A percentile compares a stretch with the other conserved stretches of the same genome.
Conservation (phyloP, 2,329 filamentous ascomycete species). For the Sclerotinia trifoliorum region DNA sequence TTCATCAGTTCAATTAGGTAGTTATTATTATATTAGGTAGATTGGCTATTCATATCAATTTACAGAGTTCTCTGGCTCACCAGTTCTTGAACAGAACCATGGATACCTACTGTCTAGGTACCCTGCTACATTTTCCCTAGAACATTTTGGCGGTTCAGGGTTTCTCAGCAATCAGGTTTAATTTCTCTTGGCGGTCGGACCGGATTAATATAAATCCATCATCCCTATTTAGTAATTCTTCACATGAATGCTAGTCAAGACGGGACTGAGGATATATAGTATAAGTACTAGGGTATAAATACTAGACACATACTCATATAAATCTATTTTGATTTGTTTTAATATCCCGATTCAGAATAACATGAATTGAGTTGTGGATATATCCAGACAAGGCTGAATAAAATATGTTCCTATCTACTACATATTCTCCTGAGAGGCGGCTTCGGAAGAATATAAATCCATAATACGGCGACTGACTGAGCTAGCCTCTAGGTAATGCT, state of each 20-base stretch:
- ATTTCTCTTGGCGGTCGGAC: neutral
- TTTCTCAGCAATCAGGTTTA: neutral
- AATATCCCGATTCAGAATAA: no score
- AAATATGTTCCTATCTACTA: no score
- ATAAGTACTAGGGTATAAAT: no score
- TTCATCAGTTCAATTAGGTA: conserved; percentile 6
- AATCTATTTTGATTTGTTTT: no score
- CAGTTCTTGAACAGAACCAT: neutral
- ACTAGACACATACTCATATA: no score
- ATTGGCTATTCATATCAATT: neutral
- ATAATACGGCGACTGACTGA: neutral
- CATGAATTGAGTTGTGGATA: neutral
- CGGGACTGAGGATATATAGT: no score
- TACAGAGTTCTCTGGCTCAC: neutral
- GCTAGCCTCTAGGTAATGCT: no score
- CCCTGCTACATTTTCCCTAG: no score
- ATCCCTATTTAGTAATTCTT: neutral
- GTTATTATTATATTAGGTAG: neutral
- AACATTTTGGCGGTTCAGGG: no score
- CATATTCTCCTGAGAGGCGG: neutral
- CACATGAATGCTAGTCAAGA: no score
- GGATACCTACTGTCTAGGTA: neutral
- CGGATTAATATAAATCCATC: neutral
- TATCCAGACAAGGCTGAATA: neutral
- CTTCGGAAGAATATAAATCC: neutral